Percentiles rank a stretch among this genome's conserved stretches.
phyloP scores from a whole-genome alignment of 2,329 filamentous ascomycete species.

The Aspergillus niger region DNA sequence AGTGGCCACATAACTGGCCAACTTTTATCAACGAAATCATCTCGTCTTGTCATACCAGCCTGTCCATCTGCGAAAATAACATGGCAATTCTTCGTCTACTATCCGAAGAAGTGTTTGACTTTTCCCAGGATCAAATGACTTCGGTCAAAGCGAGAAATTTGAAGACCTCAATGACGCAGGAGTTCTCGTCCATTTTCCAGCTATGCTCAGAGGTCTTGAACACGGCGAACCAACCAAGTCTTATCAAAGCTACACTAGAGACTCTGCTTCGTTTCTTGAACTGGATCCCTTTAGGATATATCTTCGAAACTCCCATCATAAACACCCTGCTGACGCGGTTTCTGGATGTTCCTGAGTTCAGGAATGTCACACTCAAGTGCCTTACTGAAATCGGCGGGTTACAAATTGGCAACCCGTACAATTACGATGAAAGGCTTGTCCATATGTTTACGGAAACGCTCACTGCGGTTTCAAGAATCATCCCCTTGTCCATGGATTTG shows the following conservation, averaged over 20 bases:
- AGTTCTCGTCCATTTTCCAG: constrained; percentile 98
- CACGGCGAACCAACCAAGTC: constrained; percentile 80
- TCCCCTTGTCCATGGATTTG: constrained; percentile 85
- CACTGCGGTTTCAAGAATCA: constrained; percentile 88
- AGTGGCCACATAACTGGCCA: constrained; percentile 99
- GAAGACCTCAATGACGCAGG: constrained; percentile 97
- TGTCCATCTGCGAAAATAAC: constrained; percentile 99
- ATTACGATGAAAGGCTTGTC: constrained; percentile 92
- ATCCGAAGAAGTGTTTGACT: constrained; percentile 98
- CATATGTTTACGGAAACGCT: constrained; percentile 98
- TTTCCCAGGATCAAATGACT: constrained; percentile 99
- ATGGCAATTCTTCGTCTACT: constrained; percentile 96
- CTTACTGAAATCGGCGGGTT: constrained; percentile 95
- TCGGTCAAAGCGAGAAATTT: constrained; percentile 93
- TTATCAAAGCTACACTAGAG: constrained; percentile 95
- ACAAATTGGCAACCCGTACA: constrained; percentile 73
- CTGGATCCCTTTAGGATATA: constrained; percentile 98
- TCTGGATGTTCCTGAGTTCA: constrained; percentile 89
- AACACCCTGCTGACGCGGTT: constrained; percentile 92
- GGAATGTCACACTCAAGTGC: constrained; percentile 94
- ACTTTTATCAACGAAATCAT: constrained; percentile 99
- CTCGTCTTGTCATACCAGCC: constrained; percentile 87
- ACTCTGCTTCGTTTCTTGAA: constrained; percentile 95
- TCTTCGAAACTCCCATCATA: constrained; percentile 96
- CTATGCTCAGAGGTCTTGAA: constrained; percentile 94